A percentile compares a stretch with the other conserved stretches of the same genome.
These are phyloP conservation scores for Rhizoctonia solani DNA, from an alignment of 1,284 basidiomycete species.

Conservation along the genomic window DNA sequence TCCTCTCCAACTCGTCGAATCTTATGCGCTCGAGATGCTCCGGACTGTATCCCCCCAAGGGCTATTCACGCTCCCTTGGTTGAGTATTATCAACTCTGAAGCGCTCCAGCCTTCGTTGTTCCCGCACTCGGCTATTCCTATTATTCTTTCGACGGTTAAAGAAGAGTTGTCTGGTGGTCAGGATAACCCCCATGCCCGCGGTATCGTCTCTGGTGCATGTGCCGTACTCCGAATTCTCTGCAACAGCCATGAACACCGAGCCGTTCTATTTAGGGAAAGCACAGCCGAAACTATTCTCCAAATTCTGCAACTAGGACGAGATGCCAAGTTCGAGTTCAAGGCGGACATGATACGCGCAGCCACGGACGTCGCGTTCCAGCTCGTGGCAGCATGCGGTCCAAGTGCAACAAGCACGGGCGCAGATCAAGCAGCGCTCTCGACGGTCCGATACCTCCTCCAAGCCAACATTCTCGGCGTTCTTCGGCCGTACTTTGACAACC, in stretches of 20 bases:
- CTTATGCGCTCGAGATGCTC: slow-evolving; percentile 14
- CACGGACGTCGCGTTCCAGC: slow-evolving; percentile 22
- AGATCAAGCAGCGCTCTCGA: slow-evolving; percentile 1
- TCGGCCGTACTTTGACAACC: slow-evolving; percentile 33
- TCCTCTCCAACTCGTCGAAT: background rate
- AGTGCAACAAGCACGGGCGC: too few relatives aligned
- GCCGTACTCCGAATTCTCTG: slow-evolving; percentile 17
- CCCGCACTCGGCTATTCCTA: slow-evolving; percentile 16
- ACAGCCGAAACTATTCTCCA: slow-evolving; percentile 14
- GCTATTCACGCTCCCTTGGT: slow-evolving; percentile 17
- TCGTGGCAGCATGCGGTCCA: slow-evolving; percentile 1
- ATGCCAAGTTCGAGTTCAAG: slow-evolving; percentile 33
- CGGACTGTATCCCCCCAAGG: slow-evolving; percentile 9
- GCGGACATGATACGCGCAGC: slow-evolving; percentile 32
- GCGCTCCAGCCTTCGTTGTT: slow-evolving; percentile 9
- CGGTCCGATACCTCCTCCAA: background rate
- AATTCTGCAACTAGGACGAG: slow-evolving; percentile 21
- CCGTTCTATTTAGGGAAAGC: slow-evolving; percentile 3
- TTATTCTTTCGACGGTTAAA: slow-evolving; percentile 8
- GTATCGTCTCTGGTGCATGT: slow-evolving; percentile 17
- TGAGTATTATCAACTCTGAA: slow-evolving; percentile 13
- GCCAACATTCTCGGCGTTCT: slow-evolving; percentile 23
- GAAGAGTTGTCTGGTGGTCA: slow-evolving; percentile 15
- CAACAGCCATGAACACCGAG: slow-evolving; percentile 17
- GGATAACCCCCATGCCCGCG: slow-evolving; percentile 29